These are phyloP conservation scores for Backusella liffmaniae DNA, from an alignment of 192 early-diverging fungal genomes.

Conservation along the genomic window DNA sequence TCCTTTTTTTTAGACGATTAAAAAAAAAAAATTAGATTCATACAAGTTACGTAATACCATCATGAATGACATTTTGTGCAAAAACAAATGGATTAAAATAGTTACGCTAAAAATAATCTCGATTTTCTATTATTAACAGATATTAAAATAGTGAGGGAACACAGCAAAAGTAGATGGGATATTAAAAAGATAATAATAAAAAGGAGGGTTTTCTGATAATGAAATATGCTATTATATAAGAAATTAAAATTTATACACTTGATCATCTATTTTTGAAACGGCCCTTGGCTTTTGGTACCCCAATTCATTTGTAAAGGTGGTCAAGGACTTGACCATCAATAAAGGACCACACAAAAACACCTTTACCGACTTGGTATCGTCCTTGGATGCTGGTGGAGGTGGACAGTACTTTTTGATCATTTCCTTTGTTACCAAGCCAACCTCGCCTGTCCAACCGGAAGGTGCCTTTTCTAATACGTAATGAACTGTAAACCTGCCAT, in stretches of 20 bases:
- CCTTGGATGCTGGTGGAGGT: conserved; percentile 60
- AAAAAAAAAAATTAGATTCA: neutral
- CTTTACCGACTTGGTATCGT: conserved; percentile 51
- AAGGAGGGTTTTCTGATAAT: neutral
- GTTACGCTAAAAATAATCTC: neutral
- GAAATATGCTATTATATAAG: neutral
- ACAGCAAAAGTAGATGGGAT: neutral
- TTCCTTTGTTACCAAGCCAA: conserved; percentile 86
- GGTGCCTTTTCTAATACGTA: conserved; percentile 86
- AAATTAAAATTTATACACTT: conserved; percentile 28
- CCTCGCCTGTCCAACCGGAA: conserved; percentile 77
- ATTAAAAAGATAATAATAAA: neutral
- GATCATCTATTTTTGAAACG: conserved; percentile 24
- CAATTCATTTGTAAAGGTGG: conserved; percentile 25
- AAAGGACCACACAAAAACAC: conserved; percentile 84
- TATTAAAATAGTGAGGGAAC: neutral
- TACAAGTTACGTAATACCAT: no score
- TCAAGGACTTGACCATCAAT: conserved; percentile 66
- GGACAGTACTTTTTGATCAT: conserved; percentile 76
- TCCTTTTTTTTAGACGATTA: neutral
- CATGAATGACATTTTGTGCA: no score
- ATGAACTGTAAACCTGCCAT: conserved; percentile 74
- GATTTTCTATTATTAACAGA: neutral
- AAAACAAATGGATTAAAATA: no score
- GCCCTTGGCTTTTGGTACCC: conserved; percentile 24